phyloP scores from a whole-genome alignment of 2,329 filamentous ascomycete species.

The Sporothrix mexicana region DNA sequence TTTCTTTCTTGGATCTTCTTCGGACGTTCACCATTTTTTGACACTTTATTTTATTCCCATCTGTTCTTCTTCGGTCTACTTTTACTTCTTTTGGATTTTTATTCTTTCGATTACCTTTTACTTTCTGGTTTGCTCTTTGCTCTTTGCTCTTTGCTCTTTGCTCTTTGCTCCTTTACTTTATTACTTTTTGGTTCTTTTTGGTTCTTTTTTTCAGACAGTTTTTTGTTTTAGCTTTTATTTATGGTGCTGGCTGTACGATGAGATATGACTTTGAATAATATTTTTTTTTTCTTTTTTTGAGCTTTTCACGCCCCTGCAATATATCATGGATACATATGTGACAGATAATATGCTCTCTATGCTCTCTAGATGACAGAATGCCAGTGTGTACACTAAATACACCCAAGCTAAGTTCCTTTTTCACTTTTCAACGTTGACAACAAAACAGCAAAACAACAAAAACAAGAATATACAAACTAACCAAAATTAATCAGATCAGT shows the following conservation, averaged over 20 bases:
- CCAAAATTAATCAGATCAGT: too few relatives aligned
- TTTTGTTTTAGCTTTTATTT: background rate
- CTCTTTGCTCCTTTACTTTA: too few relatives aligned
- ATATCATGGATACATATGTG: background rate
- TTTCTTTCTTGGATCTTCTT: background rate
- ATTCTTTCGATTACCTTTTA: too few relatives aligned
- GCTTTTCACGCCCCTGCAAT: background rate
- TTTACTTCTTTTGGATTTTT: background rate
- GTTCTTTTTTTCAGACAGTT: background rate
- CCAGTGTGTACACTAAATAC: background rate
- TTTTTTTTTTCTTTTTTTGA: background rate
- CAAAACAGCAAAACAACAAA: background rate
- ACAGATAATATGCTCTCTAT: slow-evolving; percentile 15
- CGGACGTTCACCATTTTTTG: background rate
- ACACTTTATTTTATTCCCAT: background rate
- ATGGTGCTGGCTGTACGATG: slow-evolving; percentile 20
- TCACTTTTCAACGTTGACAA: background rate
- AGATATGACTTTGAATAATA: background rate
- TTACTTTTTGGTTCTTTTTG: background rate
- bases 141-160: background rate
- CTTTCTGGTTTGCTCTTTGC: background rate
- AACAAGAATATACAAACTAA: background rate
- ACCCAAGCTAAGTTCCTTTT: background rate
- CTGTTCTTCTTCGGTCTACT: slow-evolving; percentile 4
- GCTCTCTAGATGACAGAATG: slow-evolving; percentile 9